Evolutionary conservation across 202 grass and related monocot species (phyloP).

Genomic region (Setaria viridis): DNA sequence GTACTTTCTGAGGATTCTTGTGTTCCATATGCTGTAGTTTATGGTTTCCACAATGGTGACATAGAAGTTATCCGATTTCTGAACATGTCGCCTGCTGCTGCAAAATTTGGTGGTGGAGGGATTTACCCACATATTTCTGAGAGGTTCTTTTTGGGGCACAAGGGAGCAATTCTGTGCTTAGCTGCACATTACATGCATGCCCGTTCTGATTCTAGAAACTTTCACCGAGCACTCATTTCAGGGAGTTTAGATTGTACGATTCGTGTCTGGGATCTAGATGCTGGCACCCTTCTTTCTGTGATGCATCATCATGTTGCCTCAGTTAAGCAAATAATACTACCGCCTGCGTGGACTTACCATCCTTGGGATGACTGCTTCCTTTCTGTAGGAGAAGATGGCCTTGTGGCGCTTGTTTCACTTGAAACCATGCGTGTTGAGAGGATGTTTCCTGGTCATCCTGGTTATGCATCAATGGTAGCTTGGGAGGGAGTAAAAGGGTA

Average conservation of each 20-base stretch:
- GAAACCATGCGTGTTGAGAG: slow-evolving; percentile 88
- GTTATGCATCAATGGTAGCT: slow-evolving; percentile 82
- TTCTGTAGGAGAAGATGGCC: slow-evolving; percentile 88
- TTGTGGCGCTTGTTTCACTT: slow-evolving; percentile 89
- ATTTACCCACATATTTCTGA: slow-evolving; percentile 83
- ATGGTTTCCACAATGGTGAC: slow-evolving; percentile 94
- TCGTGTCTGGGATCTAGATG: slow-evolving; percentile 84
- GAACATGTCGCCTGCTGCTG: slow-evolving; percentile 56
- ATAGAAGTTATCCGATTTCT: slow-evolving; percentile 91
- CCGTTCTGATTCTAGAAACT: slow-evolving; percentile 48
- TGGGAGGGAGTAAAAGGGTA: slow-evolving; percentile 95
- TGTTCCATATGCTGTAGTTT: slow-evolving; percentile 89
- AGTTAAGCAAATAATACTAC: slow-evolving; percentile 85
- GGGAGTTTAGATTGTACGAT: slow-evolving; percentile 81
- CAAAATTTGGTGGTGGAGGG: slow-evolving; percentile 62
- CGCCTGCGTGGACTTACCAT: slow-evolving; percentile 65
- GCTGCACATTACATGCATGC: slow-evolving; percentile 78
- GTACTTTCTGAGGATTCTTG: slow-evolving; percentile 85
- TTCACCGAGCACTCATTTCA: slow-evolving; percentile 72
- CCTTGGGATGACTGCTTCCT: slow-evolving; percentile 95
- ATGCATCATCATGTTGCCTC: slow-evolving; percentile 89
- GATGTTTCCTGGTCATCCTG: slow-evolving; percentile 89
- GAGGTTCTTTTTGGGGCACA: slow-evolving; percentile 82
- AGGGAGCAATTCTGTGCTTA: slow-evolving; percentile 87
- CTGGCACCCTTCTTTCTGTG: slow-evolving; percentile 68